Evolutionary conservation across 495 filamentous ascomycete genomes (phyloP), one percentile per base, ranked within the genome.

Genomic region (Neurospora sp.): DNA sequence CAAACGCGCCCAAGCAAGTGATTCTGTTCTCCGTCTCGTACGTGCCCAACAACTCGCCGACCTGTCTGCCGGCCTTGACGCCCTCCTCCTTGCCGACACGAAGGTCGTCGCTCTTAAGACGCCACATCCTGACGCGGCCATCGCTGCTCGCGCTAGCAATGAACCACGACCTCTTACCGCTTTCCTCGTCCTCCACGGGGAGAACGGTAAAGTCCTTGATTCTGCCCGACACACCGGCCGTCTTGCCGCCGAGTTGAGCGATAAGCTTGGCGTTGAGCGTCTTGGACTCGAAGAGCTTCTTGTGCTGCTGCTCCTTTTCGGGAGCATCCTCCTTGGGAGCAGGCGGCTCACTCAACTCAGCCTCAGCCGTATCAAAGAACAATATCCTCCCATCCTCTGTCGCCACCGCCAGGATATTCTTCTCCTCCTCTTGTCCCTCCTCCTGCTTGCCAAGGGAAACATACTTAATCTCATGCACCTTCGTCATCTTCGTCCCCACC

Each of bases 381-480:
- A 97, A 75, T 24, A 99, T 84, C 59, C 92, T 86, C 24, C 96
- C 96, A 80, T 98, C 95, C 79, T 98, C 96, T 0, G 96, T 98
- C n/a, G 94, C 93, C 8, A 96, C 84, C 1, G 90, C 90, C 48
- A 99, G 79, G 11, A 95, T 78, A 19, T 62, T 15, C 38, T 82
- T 79, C 38, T 82, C 83, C 39, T 83, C 80, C 37, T 84, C 83
- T 21, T 83, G 82, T 19, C 84, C 78, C 38, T 82, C 79, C 13
- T 31, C 28, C 28, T 36, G 36, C 36, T 66, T 66, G 1, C 54
- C 54, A 1, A 66, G 54, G 7, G 5, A 9, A 28, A 96, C 76
- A 81, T 97, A 98, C 71, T 86, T 85, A 54, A 97, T 81, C 79
- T 93, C 88, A 76, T 97, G 94, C 71, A 98, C 81, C 83, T 97